Conservation (phyloP, 305 asterid species). For the Euphrasia arctica region DNA sequence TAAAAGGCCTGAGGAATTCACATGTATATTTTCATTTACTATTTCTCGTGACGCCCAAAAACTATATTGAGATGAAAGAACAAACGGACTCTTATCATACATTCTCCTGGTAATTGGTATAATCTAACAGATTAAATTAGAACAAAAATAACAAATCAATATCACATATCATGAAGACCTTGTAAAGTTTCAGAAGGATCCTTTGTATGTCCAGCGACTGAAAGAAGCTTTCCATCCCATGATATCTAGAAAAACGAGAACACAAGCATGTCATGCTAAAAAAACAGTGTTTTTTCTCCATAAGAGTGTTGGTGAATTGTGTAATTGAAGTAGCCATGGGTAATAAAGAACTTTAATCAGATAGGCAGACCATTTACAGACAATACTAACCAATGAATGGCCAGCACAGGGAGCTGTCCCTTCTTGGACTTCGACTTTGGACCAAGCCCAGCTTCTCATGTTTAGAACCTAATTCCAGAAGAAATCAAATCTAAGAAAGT, state of each 20-base stretch:
- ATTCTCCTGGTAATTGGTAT: slow-evolving; percentile 11
- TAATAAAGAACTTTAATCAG: slow-evolving; percentile 20
- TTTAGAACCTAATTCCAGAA: slow-evolving; percentile 55
- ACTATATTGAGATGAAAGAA: slow-evolving; percentile 19
- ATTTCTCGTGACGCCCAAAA: slow-evolving; percentile 2
- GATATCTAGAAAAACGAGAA: slow-evolving; percentile 56
- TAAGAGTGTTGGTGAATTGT: slow-evolving; percentile 21
- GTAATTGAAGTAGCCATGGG: slow-evolving; percentile 20
- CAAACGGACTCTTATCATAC: slow-evolving; percentile 15
- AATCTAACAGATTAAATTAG: background rate
- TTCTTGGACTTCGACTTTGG: slow-evolving; percentile 66
- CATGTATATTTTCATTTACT: slow-evolving; percentile 11
- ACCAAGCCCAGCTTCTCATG: slow-evolving; percentile 91
- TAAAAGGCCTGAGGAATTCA: slow-evolving; percentile 17
- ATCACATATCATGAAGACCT: slow-evolving; percentile 46
- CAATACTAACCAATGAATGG: slow-evolving; percentile 83
- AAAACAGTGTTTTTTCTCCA: slow-evolving; percentile 7
- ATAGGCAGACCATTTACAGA: slow-evolving; percentile 27
- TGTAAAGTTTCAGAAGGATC: slow-evolving; percentile 80
- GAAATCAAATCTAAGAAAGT: slow-evolving; percentile 26
- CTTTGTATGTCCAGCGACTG: slow-evolving; percentile 91
- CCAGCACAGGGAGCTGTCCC: slow-evolving; percentile 81
- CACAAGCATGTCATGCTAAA: slow-evolving; percentile 26
- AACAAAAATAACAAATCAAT: slow-evolving; percentile 9
- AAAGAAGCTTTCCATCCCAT: slow-evolving; percentile 94